These are phyloP conservation scores for Microstegium vimineum DNA, from an alignment of 176 grass and related monocot species.

Conservation along the genomic window DNA sequence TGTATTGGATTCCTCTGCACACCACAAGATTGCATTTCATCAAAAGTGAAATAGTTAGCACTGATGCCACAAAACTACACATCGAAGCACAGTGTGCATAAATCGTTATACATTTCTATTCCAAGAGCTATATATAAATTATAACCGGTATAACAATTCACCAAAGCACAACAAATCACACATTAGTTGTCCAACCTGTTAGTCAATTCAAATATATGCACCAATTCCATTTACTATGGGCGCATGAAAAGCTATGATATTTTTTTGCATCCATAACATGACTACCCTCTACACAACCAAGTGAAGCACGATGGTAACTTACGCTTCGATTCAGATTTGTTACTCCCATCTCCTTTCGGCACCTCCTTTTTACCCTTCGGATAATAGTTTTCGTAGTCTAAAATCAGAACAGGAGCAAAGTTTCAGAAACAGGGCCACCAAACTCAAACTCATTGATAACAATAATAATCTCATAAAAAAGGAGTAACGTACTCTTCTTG, in stretches of 20 bases:
- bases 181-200: neutral
- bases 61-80: neutral
- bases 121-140: neutral
- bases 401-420: neutral
- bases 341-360: constrained; percentile 76
- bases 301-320: neutral
- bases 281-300: constrained; percentile 2
- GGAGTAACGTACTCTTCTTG: constrained; percentile 62
- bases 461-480: neutral
- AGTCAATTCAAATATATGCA: neutral
- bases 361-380: constrained; percentile 83
- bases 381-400: constrained; percentile 93
- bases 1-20: constrained; percentile 60
- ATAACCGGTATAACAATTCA: neutral
- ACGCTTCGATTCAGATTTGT: constrained; percentile 81
- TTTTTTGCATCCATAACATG: neutral
- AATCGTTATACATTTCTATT: neutral
- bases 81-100: neutral
- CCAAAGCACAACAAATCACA: neutral
- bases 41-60: neutral
- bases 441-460: neutral
- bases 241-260: neutral
- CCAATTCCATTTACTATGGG: neutral
- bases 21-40: neutral
- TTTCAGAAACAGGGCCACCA: neutral